A percentile compares a stretch with the other conserved stretches of the same genome.
Conservation (phyloP, 352 stramenopile genomes). For the Globisporangium takayamanum region DNA sequence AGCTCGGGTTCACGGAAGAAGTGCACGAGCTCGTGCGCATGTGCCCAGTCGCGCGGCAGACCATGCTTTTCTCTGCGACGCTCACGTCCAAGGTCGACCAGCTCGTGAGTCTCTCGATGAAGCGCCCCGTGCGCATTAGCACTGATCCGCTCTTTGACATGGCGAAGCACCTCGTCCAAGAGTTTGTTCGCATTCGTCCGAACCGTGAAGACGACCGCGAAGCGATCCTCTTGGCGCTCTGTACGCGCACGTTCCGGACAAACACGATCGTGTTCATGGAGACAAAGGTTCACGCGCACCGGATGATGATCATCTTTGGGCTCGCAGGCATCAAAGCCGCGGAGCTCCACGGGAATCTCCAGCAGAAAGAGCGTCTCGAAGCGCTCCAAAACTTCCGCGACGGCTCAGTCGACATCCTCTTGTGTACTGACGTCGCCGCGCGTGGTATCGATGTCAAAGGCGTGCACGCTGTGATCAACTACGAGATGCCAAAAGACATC, state of each 20-base stretch:
- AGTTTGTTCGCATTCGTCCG: slow-evolving; percentile 96
- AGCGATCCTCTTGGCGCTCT: slow-evolving; percentile 93
- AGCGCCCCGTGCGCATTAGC: slow-evolving; percentile 93
- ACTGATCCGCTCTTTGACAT: slow-evolving; percentile 94
- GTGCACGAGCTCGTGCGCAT: slow-evolving; percentile 94
- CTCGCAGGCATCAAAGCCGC: slow-evolving; percentile 94
- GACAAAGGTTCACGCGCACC: slow-evolving; percentile 95
- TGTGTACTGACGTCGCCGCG: slow-evolving; percentile 98
- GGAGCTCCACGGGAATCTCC: slow-evolving; percentile 98
- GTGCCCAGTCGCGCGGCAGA: slow-evolving; percentile 94
- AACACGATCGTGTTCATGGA: slow-evolving; percentile 99
- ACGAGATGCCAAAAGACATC: slow-evolving; percentile 98
- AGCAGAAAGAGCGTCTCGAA: slow-evolving; percentile 94
- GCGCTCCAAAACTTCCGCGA: slow-evolving; percentile 95
- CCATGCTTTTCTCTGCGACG: slow-evolving; percentile 98
- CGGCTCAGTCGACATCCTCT: slow-evolving; percentile 92
- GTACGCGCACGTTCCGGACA: slow-evolving; percentile 92
- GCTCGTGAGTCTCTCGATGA: slow-evolving; percentile 95
- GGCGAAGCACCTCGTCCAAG: slow-evolving; percentile 94
- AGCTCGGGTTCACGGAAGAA: slow-evolving; percentile 98
- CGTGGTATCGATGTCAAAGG: slow-evolving; percentile 97
- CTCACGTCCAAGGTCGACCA: slow-evolving; percentile 97
- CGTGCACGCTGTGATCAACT: slow-evolving; percentile 99
- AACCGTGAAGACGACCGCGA: slow-evolving; percentile 91
- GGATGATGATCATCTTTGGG: slow-evolving; percentile 95